These are phyloP conservation scores for Tetratostichococcus sp. DNA, from an alignment of 139 green algal species.

Conservation along the genomic window DNA sequence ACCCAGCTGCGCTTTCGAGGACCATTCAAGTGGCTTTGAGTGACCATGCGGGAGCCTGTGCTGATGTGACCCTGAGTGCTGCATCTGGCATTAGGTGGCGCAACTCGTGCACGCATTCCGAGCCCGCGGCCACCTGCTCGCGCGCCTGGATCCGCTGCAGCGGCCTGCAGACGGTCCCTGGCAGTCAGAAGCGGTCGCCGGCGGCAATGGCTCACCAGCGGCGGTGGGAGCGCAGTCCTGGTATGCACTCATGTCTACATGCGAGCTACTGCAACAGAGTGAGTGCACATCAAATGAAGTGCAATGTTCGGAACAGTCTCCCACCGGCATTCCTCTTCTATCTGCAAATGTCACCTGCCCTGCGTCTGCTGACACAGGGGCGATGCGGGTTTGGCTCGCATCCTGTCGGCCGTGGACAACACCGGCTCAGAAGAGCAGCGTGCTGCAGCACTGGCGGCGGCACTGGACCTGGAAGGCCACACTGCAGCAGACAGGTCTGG, in stretches of 20 bases:
- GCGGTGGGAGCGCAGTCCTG: not conserved
- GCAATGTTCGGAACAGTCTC: no score
- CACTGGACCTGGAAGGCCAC: not conserved
- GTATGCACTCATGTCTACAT: no score
- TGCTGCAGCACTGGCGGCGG: not conserved
- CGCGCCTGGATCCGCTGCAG: slow-evolving; percentile 47
- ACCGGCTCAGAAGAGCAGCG: not conserved
- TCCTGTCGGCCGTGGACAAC: not conserved
- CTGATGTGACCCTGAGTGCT: no score
- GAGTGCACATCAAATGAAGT: no score
- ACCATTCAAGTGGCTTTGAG: no score
- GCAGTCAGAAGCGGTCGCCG: slow-evolving; percentile 19
- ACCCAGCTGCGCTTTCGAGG: no score
- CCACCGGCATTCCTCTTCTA: no score
- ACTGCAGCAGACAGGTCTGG: not conserved
- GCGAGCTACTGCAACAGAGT: no score
- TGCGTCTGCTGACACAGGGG: not conserved
- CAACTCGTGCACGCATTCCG: slow-evolving; percentile 31
- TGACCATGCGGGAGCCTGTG: no score
- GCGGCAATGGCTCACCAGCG: slow-evolving; percentile 1
- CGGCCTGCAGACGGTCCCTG: slow-evolving; percentile 31
- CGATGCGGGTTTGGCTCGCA: not conserved
- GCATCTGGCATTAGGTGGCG: no score
- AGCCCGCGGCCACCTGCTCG: slow-evolving; percentile 45
- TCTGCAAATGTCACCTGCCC: no score